phyloP scores from a whole-genome alignment of 306 rosid genomes.

The Astragalus glycyphyllos region DNA sequence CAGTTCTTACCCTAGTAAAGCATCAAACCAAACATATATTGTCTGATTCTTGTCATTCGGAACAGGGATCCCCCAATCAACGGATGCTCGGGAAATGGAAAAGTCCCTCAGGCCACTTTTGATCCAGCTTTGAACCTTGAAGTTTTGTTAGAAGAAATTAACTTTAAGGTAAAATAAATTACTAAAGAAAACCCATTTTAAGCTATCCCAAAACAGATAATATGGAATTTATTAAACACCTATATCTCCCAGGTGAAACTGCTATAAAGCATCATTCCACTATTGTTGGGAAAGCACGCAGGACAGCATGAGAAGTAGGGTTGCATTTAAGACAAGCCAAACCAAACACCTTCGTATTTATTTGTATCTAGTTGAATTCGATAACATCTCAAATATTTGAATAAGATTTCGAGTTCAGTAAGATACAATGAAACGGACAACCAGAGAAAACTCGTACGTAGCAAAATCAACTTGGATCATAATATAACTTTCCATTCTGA shows the following conservation, averaged over 20 bases:
- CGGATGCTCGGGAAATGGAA: slow-evolving; percentile 94
- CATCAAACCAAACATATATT: slow-evolving; percentile 98
- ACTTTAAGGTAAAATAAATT: slow-evolving; percentile 31
- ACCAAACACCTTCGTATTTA: slow-evolving; percentile 26
- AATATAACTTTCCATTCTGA: slow-evolving; percentile 26
- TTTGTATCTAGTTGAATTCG: slow-evolving; percentile 31
- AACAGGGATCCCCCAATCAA: too few relatives aligned
- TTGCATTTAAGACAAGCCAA: slow-evolving; percentile 21
- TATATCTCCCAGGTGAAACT: slow-evolving; percentile 23
- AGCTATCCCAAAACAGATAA: slow-evolving; percentile 21
- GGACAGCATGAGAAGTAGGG: background rate
- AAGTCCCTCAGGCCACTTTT: slow-evolving; percentile 88
- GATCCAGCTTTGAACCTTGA: slow-evolving; percentile 97
- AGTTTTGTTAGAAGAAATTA: slow-evolving; percentile 32
- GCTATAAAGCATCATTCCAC: slow-evolving; percentile 16
- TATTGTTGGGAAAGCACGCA: background rate
- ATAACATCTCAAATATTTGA: too few relatives aligned
- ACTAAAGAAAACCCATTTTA: background rate
- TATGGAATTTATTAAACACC: slow-evolving; percentile 12
- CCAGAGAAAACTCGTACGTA: too few relatives aligned
- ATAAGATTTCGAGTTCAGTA: slow-evolving; percentile 27
- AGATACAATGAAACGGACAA: background rate
- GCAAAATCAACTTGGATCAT: background rate
- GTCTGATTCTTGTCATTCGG: slow-evolving; percentile 90
- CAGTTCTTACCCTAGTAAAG: slow-evolving; percentile 81